These are phyloP conservation scores for Arachis stenosperma DNA, from an alignment of 306 rosid genomes.

Conservation along the genomic window DNA sequence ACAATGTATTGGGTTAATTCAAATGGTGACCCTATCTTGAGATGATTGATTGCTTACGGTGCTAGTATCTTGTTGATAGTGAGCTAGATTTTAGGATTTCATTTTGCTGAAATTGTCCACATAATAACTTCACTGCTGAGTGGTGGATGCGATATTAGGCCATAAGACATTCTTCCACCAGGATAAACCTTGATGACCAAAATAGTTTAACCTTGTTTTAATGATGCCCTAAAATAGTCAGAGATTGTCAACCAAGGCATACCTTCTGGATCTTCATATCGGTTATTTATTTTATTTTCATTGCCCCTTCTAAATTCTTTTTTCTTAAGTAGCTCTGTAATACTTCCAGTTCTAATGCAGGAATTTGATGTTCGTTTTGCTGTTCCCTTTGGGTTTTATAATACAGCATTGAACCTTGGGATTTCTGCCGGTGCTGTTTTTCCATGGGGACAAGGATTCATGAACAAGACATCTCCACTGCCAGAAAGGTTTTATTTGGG, in stretches of 20 bases:
- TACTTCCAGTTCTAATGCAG: slow-evolving; percentile 47
- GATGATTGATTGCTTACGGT: not conserved
- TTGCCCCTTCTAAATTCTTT: not conserved
- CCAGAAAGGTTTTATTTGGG: slow-evolving; percentile 91
- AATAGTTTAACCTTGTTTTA: not conserved
- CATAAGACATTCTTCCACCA: not conserved
- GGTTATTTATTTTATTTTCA: not conserved
- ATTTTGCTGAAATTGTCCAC: slow-evolving; percentile 14
- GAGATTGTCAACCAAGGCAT: not conserved
- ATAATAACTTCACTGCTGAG: slow-evolving; percentile 10
- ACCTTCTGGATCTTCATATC: slow-evolving; percentile 10
- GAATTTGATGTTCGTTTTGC: slow-evolving; percentile 81
- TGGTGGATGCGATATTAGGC: not conserved
- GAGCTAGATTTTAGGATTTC: slow-evolving; percentile 25
- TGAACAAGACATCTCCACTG: slow-evolving; percentile 75
- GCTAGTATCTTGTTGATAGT: slow-evolving; percentile 7
- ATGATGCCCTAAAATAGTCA: too few relatives aligned
- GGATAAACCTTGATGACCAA: not conserved
- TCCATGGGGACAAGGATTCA: slow-evolving; percentile 83
- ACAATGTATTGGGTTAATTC: slow-evolving; percentile 11
- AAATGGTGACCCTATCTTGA: not conserved
- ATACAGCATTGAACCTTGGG: slow-evolving; percentile 81
- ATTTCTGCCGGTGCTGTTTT: slow-evolving; percentile 71
- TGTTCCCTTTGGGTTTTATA: slow-evolving; percentile 75
- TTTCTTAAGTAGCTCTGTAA: slow-evolving; percentile 28